phyloP scores from a whole-genome alignment of 768 basidiomycete genomes.

The Tephrocybe rancida region DNA sequence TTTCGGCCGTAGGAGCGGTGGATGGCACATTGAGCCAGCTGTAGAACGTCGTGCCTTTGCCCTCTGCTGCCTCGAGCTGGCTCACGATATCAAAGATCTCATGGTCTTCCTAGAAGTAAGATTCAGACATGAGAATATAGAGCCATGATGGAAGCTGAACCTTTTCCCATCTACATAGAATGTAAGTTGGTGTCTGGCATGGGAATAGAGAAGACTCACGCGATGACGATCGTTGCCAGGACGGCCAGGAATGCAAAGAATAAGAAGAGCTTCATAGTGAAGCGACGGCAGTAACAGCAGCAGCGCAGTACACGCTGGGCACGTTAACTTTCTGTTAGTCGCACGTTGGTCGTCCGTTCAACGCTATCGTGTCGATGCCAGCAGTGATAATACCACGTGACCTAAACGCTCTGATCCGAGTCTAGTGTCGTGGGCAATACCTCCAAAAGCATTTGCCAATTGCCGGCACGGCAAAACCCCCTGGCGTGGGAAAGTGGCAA shows the following conservation, averaged over 20 bases:
- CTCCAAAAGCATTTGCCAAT: no score
- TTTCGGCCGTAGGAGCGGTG: slow-evolving; percentile 73
- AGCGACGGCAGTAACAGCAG: slow-evolving; percentile 8
- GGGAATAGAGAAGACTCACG: slow-evolving; percentile 49
- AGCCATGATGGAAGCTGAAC: slow-evolving; percentile 33
- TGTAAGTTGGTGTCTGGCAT: slow-evolving; percentile 3
- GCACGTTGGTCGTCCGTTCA: no score
- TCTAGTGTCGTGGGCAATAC: no score
- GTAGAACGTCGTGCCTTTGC: slow-evolving; percentile 96
- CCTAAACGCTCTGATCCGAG: no score
- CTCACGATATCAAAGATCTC: slow-evolving; percentile 95
- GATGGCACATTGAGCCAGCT: slow-evolving; percentile 85
- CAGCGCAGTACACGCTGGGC: background rate
- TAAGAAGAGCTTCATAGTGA: slow-evolving; percentile 53
- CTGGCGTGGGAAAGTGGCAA: no score
- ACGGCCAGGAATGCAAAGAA: slow-evolving; percentile 51
- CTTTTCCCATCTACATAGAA: slow-evolving; percentile 65
- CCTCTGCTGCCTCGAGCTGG: slow-evolving; percentile 80
- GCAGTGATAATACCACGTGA: slow-evolving; percentile 9
- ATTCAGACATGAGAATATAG: background rate
- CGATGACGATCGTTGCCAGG: slow-evolving; percentile 54
- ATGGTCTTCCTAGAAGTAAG: slow-evolving; percentile 75
- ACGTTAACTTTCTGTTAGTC: no score
- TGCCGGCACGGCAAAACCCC: no score
- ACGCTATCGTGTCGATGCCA: no score